phyloP scores from a whole-genome alignment of 2,329 filamentous ascomycete genomes.

The Colletotrichum endophyticum region DNA sequence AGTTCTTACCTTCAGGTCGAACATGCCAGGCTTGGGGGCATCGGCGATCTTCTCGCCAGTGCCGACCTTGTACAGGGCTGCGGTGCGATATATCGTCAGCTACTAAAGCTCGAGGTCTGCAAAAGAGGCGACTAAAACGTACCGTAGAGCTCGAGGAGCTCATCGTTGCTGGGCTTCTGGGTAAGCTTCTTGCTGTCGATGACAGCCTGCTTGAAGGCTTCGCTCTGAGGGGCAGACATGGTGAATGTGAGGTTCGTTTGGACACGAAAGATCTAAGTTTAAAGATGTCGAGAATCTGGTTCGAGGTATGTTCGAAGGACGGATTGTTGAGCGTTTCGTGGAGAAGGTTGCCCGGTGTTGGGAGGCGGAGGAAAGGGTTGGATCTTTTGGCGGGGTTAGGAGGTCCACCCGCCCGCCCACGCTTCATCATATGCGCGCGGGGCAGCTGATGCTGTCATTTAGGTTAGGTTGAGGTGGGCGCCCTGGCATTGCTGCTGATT shows the following conservation, averaged over 20 bases:
- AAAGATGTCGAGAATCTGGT: not conserved
- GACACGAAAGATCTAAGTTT: not conserved
- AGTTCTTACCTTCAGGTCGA: constrained; percentile 68
- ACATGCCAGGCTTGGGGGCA: constrained; percentile 68
- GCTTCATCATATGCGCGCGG: constrained; percentile 21
- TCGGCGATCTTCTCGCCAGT: constrained; percentile 60
- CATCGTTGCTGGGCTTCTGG: constrained; percentile 65
- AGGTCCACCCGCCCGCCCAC: constrained; percentile 1
- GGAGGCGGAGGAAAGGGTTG: constrained; percentile 12
- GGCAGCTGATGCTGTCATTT: constrained; percentile 21
- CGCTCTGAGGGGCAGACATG: constrained; percentile 46
- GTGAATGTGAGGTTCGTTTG: constrained; percentile 23
- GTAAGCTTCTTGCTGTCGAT: constrained; percentile 71
- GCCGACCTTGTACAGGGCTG: constrained; percentile 65
- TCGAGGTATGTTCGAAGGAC: not conserved
- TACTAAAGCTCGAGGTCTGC: not conserved
- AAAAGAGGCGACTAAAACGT: constrained; percentile 25
- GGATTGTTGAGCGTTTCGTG: constrained; percentile 17
- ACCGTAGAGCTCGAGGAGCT: constrained; percentile 70
- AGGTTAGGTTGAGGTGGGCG: not conserved
- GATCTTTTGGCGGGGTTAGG: constrained; percentile 18
- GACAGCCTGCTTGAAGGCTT: constrained; percentile 61
- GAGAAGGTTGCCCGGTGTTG: constrained; percentile 10
- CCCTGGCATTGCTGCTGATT: not conserved
- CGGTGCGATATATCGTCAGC: constrained; percentile 6